phyloP scores from a whole-genome alignment of 192 early-diverging fungal genomes.

The Gaertneriomyces semiglobifer region DNA sequence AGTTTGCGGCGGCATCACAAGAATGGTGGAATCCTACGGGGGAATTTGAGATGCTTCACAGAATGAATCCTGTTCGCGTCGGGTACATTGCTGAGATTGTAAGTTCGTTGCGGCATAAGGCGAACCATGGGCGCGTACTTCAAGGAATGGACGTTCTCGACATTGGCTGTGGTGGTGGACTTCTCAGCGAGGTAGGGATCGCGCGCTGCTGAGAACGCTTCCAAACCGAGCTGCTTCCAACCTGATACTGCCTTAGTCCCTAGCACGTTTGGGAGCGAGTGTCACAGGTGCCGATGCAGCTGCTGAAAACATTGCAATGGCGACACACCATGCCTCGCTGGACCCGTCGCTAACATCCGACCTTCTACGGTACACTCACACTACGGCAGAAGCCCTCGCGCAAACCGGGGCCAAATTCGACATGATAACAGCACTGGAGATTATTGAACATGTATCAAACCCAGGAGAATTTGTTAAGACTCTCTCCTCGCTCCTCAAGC shows the following conservation, averaged over 20 bases:
- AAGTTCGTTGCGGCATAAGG: too few relatives aligned
- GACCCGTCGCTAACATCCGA: conserved; percentile 60
- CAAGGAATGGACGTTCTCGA: conserved; percentile 67
- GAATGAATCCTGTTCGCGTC: conserved; percentile 59
- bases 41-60: conserved; percentile 75
- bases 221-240: conserved; percentile 8
- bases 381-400: conserved; percentile 67
- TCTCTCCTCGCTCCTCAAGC: conserved; percentile 63
- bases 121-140: conserved; percentile 20
- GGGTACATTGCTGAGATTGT: conserved; percentile 54
- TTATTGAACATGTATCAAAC: conserved; percentile 88
- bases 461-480: conserved; percentile 67
- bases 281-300: conserved; percentile 86
- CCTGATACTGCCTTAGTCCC: conserved; percentile 40
- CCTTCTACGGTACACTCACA: conserved; percentile 60
- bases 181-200: conserved; percentile 71
- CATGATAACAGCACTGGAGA: conserved; percentile 80
- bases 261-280: conserved; percentile 70
- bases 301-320: conserved; percentile 77
- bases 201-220: background rate
- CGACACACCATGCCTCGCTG: conserved; percentile 62
- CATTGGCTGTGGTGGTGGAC: conserved; percentile 92
- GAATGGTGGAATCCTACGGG: conserved; percentile 93
- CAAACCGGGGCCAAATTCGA: conserved; percentile 62
- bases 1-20: conserved; percentile 66